Evolutionary conservation across 176 grass and related monocot species (phyloP).

Genomic region (Oryza coarctata): DNA sequence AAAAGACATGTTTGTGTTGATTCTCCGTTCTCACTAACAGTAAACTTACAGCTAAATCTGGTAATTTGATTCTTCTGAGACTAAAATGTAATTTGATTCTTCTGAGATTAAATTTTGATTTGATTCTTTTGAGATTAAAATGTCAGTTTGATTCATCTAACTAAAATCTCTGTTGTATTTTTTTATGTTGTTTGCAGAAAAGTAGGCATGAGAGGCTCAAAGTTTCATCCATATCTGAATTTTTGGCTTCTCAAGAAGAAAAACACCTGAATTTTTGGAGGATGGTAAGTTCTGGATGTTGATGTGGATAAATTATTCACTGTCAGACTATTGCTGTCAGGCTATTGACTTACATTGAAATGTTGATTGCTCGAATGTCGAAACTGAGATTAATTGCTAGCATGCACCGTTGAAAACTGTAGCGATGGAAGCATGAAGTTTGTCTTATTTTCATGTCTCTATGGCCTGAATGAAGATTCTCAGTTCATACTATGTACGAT

Average conservation of each 20-base stretch:
- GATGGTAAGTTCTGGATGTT: not conserved
- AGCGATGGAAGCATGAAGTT: not conserved
- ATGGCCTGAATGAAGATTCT: not conserved
- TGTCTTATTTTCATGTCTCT: not conserved
- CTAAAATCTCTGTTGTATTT: not conserved
- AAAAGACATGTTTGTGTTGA: constrained; percentile 62
- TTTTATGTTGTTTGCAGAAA: constrained; percentile 9
- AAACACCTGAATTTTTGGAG: not conserved
- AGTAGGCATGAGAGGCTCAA: not conserved
- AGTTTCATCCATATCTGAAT: not conserved
- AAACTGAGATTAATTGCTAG: not conserved
- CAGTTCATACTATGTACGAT: not conserved
- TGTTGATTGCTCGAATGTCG: not conserved
- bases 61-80: constrained; percentile 30
- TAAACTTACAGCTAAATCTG: constrained; percentile 24
- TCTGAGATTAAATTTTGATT: not conserved
- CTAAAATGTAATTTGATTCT: not conserved
- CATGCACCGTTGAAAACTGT: not conserved
- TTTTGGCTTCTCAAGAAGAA: not conserved
- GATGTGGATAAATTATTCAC: not conserved
- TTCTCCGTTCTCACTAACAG: constrained; percentile 25
- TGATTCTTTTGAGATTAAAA: not conserved
- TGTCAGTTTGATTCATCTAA: too few relatives aligned
- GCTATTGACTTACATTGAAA: not conserved
- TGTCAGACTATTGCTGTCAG: not conserved